These are phyloP conservation scores for Eucalyptus sp. DNA, from an alignment of 345 rosid genomes.

Conservation along the genomic window DNA sequence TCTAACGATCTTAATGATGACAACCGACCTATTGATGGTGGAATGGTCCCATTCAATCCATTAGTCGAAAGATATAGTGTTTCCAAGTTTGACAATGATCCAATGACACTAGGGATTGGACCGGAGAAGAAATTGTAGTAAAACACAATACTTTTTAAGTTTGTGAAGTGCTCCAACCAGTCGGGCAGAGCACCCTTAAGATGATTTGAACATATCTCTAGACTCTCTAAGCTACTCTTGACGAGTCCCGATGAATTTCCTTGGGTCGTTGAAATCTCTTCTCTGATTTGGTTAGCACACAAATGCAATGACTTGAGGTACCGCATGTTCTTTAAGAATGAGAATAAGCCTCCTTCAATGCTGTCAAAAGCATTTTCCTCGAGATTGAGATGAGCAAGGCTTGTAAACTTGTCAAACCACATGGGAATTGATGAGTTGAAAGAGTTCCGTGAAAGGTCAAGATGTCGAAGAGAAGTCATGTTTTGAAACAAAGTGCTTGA, in stretches of 20 bases:
- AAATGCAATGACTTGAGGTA: neutral
- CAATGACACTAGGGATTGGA: neutral
- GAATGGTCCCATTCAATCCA: neutral
- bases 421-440: too few species aligned
- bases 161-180: neutral
- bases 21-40: neutral
- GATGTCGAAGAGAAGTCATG: fast-evolving
- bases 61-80: neutral
- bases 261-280: neutral
- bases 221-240: neutral
- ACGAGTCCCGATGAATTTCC: neutral
- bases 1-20: neutral
- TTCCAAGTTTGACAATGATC: neutral
- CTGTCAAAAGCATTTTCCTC: too few species aligned
- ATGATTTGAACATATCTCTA: fast-evolving
- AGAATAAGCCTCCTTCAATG: neutral
- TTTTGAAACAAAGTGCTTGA: too few species aligned
- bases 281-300: fast-evolving
- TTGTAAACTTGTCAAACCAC: too few species aligned
- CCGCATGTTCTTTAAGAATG: neutral
- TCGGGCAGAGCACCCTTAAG: neutral
- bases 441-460: fast-evolving
- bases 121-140: neutral
- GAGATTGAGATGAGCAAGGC: too few species aligned
- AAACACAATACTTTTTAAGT: neutral